These are phyloP conservation scores for Veloporphyrellus conicus DNA, from an alignment of 1,284 basidiomycete species.

Conservation along the genomic window DNA sequence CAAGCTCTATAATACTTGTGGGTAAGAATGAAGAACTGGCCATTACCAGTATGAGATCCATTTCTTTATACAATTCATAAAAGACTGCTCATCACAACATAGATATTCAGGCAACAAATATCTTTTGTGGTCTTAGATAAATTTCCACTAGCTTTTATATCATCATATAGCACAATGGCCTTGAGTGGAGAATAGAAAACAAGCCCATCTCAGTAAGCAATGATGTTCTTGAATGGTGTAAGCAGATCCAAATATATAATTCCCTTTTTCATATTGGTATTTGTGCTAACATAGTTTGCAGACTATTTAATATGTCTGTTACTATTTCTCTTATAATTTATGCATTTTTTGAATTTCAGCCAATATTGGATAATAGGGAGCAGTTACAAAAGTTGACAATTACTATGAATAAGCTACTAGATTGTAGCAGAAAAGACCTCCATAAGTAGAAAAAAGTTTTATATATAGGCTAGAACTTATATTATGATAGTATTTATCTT, in stretches of 20 bases:
- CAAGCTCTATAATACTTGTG: too few relatives aligned
- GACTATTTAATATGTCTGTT: too few relatives aligned
- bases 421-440: too few relatives aligned
- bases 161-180: not conserved
- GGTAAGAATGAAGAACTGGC: not conserved
- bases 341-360: too few relatives aligned
- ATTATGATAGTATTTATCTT: too few relatives aligned
- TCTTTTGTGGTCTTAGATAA: not conserved
- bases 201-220: not conserved
- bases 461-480: too few relatives aligned
- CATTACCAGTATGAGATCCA: not conserved
- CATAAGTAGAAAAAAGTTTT: too few relatives aligned
- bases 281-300: not conserved
- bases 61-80: not conserved
- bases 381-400: too few relatives aligned
- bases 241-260: slow-evolving; percentile 6
- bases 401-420: too few relatives aligned
- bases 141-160: slow-evolving; percentile 6
- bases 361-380: too few relatives aligned
- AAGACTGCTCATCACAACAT: not conserved
- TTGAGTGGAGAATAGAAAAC: slow-evolving; percentile 5
- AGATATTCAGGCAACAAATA: slow-evolving; percentile 4
- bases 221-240: slow-evolving; percentile 7
- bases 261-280: too few relatives aligned
- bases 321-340: too few relatives aligned